Conservation (phyloP, 2,329 filamentous ascomycete genomes). For the Stachybotrys echinatus region DNA sequence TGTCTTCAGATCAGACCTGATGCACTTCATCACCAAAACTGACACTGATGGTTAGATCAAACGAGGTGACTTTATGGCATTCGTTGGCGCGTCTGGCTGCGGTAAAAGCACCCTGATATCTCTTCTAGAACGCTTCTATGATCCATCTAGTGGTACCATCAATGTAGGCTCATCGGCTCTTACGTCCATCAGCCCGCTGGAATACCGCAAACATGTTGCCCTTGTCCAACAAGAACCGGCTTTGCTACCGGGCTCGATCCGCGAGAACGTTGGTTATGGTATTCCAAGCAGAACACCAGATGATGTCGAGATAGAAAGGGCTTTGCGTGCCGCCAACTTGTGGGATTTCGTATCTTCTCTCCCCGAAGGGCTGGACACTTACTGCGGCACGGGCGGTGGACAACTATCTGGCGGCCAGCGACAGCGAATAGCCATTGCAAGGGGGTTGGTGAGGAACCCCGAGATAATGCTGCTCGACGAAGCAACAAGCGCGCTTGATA, state of each 20-base stretch:
- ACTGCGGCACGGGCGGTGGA: constrained; percentile 56
- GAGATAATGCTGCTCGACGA: constrained; percentile 62
- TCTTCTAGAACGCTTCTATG: constrained; percentile 41
- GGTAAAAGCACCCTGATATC: constrained; percentile 59
- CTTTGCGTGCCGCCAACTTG: constrained; percentile 41
- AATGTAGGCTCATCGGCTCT: constrained; percentile 38
- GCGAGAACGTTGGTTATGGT: constrained; percentile 66
- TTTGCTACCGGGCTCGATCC: constrained; percentile 75
- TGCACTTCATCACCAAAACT: background rate
- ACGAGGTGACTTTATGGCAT: constrained; percentile 37
- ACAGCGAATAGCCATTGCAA: constrained; percentile 62
- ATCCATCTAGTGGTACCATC: constrained; percentile 39
- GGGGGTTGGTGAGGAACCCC: constrained; percentile 58
- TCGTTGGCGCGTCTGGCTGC: constrained; percentile 49
- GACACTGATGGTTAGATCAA: too few species aligned
- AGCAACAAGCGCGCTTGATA: constrained; percentile 55
- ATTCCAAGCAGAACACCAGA: constrained; percentile 14
- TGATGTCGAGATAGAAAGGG: constrained; percentile 28
- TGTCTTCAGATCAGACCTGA: background rate
- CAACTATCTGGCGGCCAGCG: constrained; percentile 63
- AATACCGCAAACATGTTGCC: constrained; percentile 46
- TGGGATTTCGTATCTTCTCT: constrained; percentile 33
- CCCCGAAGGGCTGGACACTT: constrained; percentile 45
- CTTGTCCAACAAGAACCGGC: constrained; percentile 55
- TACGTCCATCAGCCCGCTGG: constrained; percentile 35